A percentile compares a stretch with the other conserved stretches of the same genome.
Evolutionary conservation across 805 yeast genomes (phyloP).

Genomic region (Tetrapisispora taiwanensis): DNA sequence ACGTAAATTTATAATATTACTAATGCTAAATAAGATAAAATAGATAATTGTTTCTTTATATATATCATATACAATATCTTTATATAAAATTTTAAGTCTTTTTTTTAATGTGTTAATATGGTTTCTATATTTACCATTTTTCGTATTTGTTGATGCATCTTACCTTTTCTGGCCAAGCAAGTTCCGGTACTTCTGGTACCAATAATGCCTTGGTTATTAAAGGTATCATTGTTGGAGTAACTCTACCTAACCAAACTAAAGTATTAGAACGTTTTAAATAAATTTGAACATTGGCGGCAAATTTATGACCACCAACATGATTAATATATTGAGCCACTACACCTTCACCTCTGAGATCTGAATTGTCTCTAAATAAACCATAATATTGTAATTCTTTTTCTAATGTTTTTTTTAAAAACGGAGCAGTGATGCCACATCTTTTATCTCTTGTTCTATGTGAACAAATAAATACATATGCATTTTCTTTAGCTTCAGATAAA

Average conservation of each 20-base stretch:
- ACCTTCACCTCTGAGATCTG: constrained; percentile 69
- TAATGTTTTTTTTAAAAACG: constrained; percentile 71
- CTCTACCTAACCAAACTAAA: constrained; percentile 80
- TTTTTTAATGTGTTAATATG: no score
- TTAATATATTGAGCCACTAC: constrained; percentile 60
- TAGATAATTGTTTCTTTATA: no score
- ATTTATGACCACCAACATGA: constrained; percentile 96
- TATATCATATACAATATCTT: no score
- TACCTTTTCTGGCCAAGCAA: constrained; percentile 49
- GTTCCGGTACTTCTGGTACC: constrained; percentile 61
- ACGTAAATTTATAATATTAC: no score
- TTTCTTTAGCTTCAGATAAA: constrained; percentile 32
- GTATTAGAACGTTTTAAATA: constrained; percentile 39
- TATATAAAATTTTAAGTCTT: no score
- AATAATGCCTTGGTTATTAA: constrained; percentile 70
- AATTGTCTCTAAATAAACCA: constrained; percentile 63
- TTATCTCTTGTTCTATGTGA: constrained; percentile 89
- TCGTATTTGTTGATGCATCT: constrained; percentile 43
- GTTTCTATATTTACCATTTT: constrained; percentile 15
- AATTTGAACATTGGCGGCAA: constrained; percentile 77
- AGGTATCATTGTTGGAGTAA: constrained; percentile 64
- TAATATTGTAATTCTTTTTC: constrained; percentile 61
- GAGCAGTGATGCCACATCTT: constrained; percentile 90
- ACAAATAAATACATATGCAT: constrained; percentile 59
- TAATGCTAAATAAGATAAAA: no score